phyloP scores from a whole-genome alignment of 2,329 filamentous ascomycete genomes.

The Alternaria sp. region DNA sequence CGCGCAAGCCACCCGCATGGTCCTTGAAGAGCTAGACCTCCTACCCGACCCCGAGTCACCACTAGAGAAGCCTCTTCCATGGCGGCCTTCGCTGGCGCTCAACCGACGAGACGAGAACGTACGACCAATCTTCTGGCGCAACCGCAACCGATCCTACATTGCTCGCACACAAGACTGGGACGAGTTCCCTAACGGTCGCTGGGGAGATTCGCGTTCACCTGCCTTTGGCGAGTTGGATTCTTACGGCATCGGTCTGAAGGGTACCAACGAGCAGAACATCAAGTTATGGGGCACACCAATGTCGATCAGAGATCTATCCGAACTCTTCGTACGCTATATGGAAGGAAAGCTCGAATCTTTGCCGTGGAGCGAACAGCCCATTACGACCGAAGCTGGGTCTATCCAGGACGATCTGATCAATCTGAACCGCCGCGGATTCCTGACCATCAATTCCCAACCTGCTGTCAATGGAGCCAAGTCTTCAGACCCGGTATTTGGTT shows the following conservation, averaged over 20 bases:
- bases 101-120: conserved; percentile 93
- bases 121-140: conserved; percentile 97
- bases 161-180: conserved; percentile 98
- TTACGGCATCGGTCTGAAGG: conserved; percentile 92
- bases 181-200: conserved; percentile 97
- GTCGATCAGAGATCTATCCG: conserved; percentile 79
- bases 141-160: conserved; percentile 94
- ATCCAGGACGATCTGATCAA: conserved; percentile 80
- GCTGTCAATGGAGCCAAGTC: conserved; percentile 92
- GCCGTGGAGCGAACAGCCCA: conserved; percentile 92
- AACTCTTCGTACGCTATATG: conserved; percentile 86
- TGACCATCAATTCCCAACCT: conserved; percentile 98
- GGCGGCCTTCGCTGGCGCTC: conserved; percentile 92
- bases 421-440: conserved; percentile 83
- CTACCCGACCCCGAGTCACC: conserved; percentile 80
- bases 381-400: conserved; percentile 80
- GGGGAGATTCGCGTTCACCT: conserved; percentile 95
- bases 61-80: conserved; percentile 88
- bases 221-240: conserved; percentile 95
- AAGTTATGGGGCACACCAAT: conserved; percentile 91
- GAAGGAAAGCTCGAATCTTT: conserved; percentile 80
- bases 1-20: conserved; percentile 90
- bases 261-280: conserved; percentile 94
- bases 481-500: conserved; percentile 84
- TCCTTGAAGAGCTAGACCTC: conserved; percentile 87